Evolutionary conservation across 2,329 filamentous ascomycete species (phyloP), one percentile per base, ranked within the genome.

Genomic region (Colletotrichum euphorbiae): DNA sequence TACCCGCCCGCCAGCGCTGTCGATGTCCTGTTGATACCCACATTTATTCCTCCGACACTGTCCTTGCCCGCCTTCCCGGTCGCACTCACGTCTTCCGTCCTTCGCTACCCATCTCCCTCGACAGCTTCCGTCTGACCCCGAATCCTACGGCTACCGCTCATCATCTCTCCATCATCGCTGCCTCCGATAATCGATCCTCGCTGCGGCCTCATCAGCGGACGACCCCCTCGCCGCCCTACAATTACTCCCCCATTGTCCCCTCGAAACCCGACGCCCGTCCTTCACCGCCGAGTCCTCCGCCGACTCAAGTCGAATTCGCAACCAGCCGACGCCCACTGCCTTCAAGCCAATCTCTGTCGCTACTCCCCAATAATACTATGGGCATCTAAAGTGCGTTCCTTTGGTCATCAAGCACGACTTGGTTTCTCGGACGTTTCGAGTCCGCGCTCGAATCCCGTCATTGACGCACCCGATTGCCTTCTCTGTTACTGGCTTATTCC

Each of bases 31-130:
- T 55, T 52, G 56, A 67, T 67, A 61, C 45, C 67, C 67, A 69
- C 67, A 67, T 69, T 67, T 69, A 38, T 67, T 67, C 67, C 62
- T 62, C 67, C 67, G 67, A 69, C 62, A 60, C 66, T 69, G 62
- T 67, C 50, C 67, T 69, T 42, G 63, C 62, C 62, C 67, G 62
- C 56, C 67, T 58, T 67, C 45, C 56, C 50, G 63, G 62, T 69
- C 61, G 66, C 61, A 69, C 66, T 68, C 61, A 65, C 19, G 54
- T 60, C 66, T 68, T 60, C 54, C 55, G 66, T 66, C 55, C 62
- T 66, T 69, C 66, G 66, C 55, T 59, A 59, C 48, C 55, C 66
- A 66, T 69, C 66, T 69, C 48, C 66, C 55, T 69, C 66, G 62
- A 65, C 62, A 69, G 48, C 61, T 66, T 52, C 66, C 66, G 54